Evolutionary conservation across 805 yeast species (phyloP).

Genomic region (Ogataea degrootiae): DNA sequence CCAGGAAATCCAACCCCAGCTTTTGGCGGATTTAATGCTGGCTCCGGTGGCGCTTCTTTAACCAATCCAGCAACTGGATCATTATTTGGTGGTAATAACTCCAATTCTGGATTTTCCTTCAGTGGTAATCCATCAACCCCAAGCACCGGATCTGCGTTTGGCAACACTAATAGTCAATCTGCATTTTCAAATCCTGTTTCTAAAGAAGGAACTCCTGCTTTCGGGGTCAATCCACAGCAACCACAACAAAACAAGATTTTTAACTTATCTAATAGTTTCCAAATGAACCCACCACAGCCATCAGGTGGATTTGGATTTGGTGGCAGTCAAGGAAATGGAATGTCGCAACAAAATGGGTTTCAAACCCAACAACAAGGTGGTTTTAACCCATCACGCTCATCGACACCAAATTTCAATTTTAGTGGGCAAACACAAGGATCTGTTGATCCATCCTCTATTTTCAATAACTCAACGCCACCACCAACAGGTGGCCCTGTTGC

Average conservation of each 20-base stretch:
- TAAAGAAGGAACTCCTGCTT: slow-evolving; percentile 6
- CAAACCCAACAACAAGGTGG: slow-evolving; percentile 1
- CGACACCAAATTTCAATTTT: slow-evolving; percentile 31
- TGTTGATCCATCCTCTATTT: slow-evolving; percentile 26
- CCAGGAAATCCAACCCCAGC: not conserved
- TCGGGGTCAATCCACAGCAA: slow-evolving; percentile 10
- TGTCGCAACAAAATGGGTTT: slow-evolving; percentile 5
- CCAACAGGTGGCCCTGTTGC: slow-evolving; percentile 9
- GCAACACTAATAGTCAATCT: not conserved
- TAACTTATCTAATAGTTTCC: slow-evolving; percentile 6
- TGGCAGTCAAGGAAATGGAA: not conserved
- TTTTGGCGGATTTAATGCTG: not conserved
- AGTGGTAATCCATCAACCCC: not conserved
- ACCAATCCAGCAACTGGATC: not conserved
- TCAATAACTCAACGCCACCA: slow-evolving; percentile 5
- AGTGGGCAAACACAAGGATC: slow-evolving; percentile 21
- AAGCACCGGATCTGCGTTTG: slow-evolving; percentile 1
- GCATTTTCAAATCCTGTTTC: slow-evolving; percentile 4
- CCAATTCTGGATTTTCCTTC: not conserved
- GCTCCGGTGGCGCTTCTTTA: not conserved
- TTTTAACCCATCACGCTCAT: slow-evolving; percentile 23
- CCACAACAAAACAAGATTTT: slow-evolving; percentile 14
- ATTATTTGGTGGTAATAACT: not conserved
- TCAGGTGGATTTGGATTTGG: slow-evolving; percentile 7
- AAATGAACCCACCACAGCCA: slow-evolving; percentile 7